These are phyloP conservation scores for Apocynum venetum DNA, from an alignment of 257 asterid species.

Conservation along the genomic window DNA sequence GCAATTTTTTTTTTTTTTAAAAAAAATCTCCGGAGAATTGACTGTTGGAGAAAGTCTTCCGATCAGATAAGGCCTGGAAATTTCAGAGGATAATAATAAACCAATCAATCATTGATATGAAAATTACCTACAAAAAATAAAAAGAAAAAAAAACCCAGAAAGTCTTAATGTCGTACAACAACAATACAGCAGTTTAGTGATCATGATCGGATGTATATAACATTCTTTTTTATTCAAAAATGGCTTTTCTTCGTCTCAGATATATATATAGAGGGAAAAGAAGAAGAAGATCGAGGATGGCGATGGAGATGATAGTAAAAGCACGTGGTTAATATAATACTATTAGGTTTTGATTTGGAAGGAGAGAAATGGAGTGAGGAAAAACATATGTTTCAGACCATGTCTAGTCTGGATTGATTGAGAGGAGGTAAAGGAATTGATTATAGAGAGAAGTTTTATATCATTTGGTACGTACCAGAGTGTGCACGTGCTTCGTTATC, in stretches of 20 bases:
- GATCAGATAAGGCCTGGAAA: conserved; percentile 39
- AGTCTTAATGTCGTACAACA: background rate
- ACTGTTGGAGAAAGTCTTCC: conserved; percentile 25
- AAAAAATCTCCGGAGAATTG: conserved; percentile 14
- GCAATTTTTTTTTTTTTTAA: background rate
- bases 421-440: background rate
- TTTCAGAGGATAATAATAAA: conserved; percentile 7
- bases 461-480: conserved; percentile 15
- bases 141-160: background rate
- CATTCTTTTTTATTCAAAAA: background rate
- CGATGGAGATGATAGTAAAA: background rate
- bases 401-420: background rate
- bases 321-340: background rate
- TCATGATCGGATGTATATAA: background rate
- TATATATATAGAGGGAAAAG: background rate
- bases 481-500: conserved; percentile 46
- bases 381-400: background rate
- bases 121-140: background rate
- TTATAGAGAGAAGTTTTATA: conserved; percentile 1
- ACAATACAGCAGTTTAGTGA: background rate
- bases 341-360: background rate
- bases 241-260: background rate
- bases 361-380: background rate
- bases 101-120: conserved; percentile 21
- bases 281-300: no score